Evolutionary conservation across 306 rosid species (phyloP), one percentile per base, ranked within the genome.

Genomic region (Quercus cerris): DNA sequence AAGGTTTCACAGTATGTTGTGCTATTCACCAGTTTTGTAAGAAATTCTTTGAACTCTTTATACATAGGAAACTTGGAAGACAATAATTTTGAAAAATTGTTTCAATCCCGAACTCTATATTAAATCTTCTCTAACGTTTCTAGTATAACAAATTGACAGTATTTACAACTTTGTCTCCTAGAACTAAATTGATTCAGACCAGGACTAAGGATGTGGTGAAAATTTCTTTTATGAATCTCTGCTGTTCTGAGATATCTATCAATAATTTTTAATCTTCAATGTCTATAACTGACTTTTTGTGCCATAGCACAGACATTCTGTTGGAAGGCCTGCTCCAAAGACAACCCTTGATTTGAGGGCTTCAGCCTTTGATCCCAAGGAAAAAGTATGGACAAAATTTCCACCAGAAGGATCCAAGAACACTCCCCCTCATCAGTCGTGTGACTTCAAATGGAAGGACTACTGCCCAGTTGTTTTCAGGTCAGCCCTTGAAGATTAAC

Each of bases 291-390:
- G 87, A 84, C 89, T 86, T 81, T 58, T 77, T 83, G 88, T 88
- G 83, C 88, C 92, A 91, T 90, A 85, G 92, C 91, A 61, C 91
- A 95, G 99, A 77, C 99, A 95, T 89, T 81, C 99, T 59, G 97
- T 95, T 81, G 99, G 99, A 81, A 88, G 96, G 89, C 99, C 98
- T 51, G 99, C 97, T 87, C 99, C 99, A 82, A 83, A 84, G 61
- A 80, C 92, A 74, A 87, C 97, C 52, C 96, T 91, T 78, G 99
- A 95, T 81, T 85, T 95, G 80, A 93, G 88, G 88, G 1, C 90
- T 66, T 93, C 98, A 20, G 99, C 97, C 63, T 95, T 95, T 76
- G 99, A 95, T 87, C 97, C 98, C 1, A 93, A 78, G 82, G 98
- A 95, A 77, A 95, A 95, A 78, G 92, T 93, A 2, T 95, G 99